Conservation (phyloP, 108 stramenopile genomes). For the Fragilaria radians region DNA sequence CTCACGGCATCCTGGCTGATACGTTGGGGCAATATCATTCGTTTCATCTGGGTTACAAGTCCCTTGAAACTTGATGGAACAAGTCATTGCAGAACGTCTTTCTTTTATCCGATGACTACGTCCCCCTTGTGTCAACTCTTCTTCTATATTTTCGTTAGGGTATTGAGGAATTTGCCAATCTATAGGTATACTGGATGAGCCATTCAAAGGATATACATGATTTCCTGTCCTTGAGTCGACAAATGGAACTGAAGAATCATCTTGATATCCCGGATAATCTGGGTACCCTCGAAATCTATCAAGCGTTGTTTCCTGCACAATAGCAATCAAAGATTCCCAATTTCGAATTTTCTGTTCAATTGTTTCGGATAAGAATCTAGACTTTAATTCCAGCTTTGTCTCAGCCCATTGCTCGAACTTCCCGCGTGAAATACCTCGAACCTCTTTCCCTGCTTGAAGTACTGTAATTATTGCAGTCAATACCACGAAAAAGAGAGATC, state of each 20-base stretch:
- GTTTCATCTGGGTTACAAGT: conserved; percentile 48
- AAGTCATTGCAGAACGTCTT: conserved; percentile 8
- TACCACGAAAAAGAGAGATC: conserved; percentile 25
- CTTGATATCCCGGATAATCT: conserved; percentile 30
- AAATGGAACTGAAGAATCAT: conserved; percentile 29
- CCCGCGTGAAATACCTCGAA: conserved; percentile 5
- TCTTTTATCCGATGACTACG: no score
- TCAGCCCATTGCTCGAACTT: conserved; percentile 14
- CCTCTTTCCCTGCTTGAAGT: conserved; percentile 26
- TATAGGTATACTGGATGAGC: conserved; percentile 23
- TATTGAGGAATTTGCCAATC: conserved; percentile 38
- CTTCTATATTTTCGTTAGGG: no score
- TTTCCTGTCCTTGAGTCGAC: conserved; percentile 20
- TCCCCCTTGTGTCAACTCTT: conserved; percentile 17
- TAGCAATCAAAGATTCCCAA: conserved; percentile 6
- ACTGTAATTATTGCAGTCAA: conserved; percentile 15
- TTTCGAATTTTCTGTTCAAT: conserved; percentile 15
- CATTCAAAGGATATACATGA: conserved; percentile 33
- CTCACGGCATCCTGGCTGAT: conserved; percentile 33
- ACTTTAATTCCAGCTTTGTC: no score
- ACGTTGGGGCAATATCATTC: conserved; percentile 20
- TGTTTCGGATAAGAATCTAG: conserved; percentile 13
- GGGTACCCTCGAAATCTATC: conserved; percentile 52
- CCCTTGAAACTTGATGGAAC: conserved; percentile 39
- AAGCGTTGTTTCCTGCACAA: conserved; percentile 29